Evolutionary conservation across 2,329 filamentous ascomycete species (phyloP).

Genomic region (Helotiales sp.): DNA sequence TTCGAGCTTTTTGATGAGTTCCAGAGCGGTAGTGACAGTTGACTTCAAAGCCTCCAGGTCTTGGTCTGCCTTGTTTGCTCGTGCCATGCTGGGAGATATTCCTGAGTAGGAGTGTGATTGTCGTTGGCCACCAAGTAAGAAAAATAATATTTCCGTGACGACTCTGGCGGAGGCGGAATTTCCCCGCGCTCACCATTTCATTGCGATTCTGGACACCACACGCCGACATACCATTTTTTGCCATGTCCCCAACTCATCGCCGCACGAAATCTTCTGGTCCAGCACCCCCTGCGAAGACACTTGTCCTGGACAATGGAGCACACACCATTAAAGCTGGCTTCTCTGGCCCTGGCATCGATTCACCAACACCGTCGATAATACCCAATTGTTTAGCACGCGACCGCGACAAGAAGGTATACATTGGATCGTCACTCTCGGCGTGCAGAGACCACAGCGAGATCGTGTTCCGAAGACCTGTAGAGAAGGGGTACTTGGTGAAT

Average conservation of each 20-base stretch:
- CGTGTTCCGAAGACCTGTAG: slow-evolving; percentile 82
- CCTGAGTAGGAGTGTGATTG: neutral
- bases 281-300: slow-evolving; percentile 62
- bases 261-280: slow-evolving; percentile 46
- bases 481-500: slow-evolving; percentile 92
- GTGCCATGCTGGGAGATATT: slow-evolving; percentile 17
- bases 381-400: slow-evolving; percentile 89
- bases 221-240: neutral
- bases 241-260: neutral
- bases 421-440: slow-evolving; percentile 74
- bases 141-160: slow-evolving; percentile 4
- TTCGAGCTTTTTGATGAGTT: slow-evolving; percentile 30
- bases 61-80: slow-evolving; percentile 12
- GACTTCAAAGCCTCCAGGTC: slow-evolving; percentile 26
- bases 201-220: no score
- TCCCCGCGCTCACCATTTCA: slow-evolving; percentile 1
- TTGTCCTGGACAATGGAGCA: slow-evolving; percentile 92
- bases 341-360: slow-evolving; percentile 37
- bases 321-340: slow-evolving; percentile 91
- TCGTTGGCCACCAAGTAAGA: no score
- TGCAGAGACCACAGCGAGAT: slow-evolving; percentile 91
- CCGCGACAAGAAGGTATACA: slow-evolving; percentile 74
- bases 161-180: slow-evolving; percentile 13
- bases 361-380: slow-evolving; percentile 65
- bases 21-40: slow-evolving; percentile 25